These are phyloP conservation scores for Comarum palustre DNA, from an alignment of 306 rosid species.

Conservation along the genomic window DNA sequence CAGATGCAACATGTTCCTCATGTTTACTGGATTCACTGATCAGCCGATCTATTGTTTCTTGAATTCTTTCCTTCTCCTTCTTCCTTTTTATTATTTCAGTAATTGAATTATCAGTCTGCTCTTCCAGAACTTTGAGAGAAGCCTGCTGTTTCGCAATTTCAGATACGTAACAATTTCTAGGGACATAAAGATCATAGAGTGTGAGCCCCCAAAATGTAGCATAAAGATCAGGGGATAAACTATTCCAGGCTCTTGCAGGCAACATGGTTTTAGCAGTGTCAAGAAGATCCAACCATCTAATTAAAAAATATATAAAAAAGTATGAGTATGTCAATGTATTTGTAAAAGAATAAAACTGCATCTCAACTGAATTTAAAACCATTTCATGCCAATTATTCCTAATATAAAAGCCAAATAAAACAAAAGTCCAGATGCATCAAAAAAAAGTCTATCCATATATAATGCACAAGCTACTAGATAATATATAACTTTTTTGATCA, in stretches of 20 bases:
- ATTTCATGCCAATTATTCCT: neutral
- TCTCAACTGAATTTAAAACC: neutral
- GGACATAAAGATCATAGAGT: slow-evolving; percentile 88
- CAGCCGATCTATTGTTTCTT: slow-evolving; percentile 88
- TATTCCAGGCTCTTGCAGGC: slow-evolving; percentile 95
- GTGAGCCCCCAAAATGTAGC: slow-evolving; percentile 99
- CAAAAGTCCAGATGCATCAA: neutral
- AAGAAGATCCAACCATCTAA: slow-evolving; percentile 89
- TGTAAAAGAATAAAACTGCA: neutral
- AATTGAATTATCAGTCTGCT: slow-evolving; percentile 93
- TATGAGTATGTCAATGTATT: neutral
- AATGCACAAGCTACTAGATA: neutral
- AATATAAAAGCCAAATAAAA: neutral
- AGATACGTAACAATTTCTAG: slow-evolving; percentile 78
- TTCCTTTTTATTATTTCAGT: slow-evolving; percentile 91
- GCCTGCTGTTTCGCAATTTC: slow-evolving; percentile 89
- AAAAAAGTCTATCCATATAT: neutral
- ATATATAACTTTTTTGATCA: neutral
- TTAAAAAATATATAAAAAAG: slow-evolving; percentile 7
- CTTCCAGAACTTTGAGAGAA: slow-evolving; percentile 86
- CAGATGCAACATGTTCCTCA: slow-evolving; percentile 87
- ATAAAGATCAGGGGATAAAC: slow-evolving; percentile 95
- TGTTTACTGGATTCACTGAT: slow-evolving; percentile 72
- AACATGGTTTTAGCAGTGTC: slow-evolving; percentile 76
- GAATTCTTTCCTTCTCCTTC: slow-evolving; percentile 98